Evolutionary conservation across 23 red algal species (phyloP).

Genomic region (Gracilaria gracilis): DNA sequence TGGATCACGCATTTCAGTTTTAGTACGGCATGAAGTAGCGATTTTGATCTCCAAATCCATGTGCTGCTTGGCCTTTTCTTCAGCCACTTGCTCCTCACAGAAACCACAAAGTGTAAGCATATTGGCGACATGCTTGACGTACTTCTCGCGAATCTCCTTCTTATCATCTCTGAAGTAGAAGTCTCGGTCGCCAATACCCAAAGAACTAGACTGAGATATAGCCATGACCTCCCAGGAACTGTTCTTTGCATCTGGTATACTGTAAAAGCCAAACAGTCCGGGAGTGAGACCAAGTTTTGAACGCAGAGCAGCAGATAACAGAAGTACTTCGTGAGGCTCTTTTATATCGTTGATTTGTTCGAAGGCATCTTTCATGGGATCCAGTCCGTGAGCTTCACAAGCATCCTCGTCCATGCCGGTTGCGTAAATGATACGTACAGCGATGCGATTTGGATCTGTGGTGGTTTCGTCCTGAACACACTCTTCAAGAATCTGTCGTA

Average conservation of each 20-base stretch:
- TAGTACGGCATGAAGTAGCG: slow-evolving; percentile 70
- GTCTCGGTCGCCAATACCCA: slow-evolving; percentile 83
- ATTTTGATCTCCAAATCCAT: slow-evolving; percentile 83
- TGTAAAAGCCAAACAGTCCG: slow-evolving; percentile 61
- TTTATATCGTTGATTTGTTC: slow-evolving; percentile 27
- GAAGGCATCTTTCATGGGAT: slow-evolving; percentile 49
- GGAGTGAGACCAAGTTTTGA: slow-evolving; percentile 14
- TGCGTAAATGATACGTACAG: slow-evolving; percentile 51
- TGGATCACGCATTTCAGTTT: slow-evolving; percentile 82
- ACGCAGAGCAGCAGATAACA: slow-evolving; percentile 43
- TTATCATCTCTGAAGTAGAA: slow-evolving; percentile 86
- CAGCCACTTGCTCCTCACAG: slow-evolving; percentile 22
- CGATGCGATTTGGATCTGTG: slow-evolving; percentile 52
- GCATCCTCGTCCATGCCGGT: slow-evolving; percentile 67
- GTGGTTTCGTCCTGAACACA: slow-evolving; percentile 30
- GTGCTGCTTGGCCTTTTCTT: slow-evolving; percentile 43
- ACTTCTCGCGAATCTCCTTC: slow-evolving; percentile 75
- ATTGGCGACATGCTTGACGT: slow-evolving; percentile 59
- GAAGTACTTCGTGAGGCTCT: slow-evolving; percentile 48
- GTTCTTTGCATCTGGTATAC: slow-evolving; percentile 78
- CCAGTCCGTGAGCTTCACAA: slow-evolving; percentile 29
- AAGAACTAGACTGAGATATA: slow-evolving; percentile 74
- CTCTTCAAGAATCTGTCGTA: slow-evolving; percentile 73
- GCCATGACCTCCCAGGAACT: slow-evolving; percentile 64
- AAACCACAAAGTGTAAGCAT: slow-evolving; percentile 59